Evolutionary conservation across 495 filamentous ascomycete genomes (phyloP), one percentile per base, ranked within the genome.

Genomic region (Bacidia rubella): DNA sequence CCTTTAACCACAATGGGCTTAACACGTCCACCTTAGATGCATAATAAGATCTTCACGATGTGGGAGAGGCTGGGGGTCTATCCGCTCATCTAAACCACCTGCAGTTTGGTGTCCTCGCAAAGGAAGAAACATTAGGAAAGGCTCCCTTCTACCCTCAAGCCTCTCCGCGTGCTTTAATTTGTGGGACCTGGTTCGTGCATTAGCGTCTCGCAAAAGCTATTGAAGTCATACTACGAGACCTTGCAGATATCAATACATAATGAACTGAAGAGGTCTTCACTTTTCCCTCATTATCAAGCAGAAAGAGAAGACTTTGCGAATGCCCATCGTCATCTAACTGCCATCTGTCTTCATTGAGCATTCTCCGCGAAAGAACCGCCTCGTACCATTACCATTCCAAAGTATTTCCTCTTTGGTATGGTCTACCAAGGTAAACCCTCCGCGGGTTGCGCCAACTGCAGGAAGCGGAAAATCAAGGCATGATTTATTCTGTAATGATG

Each of bases 361-460:
- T n/a, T n/a, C n/a, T n/a, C n/a, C n/a, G n/a, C n/a, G n/a, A n/a
- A n/a, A n/a, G n/a, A n/a, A n/a, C n/a, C n/a, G n/a, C n/a, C n/a
- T n/a, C 45, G 26, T 4, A n/a, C 5, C 10, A 23, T 1, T 12
- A 22, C 26, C 3, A 47, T 25, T 47, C 45, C 20, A 47, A 47
- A 17, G 25, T 35, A 7, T 2, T 20, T n/a, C 11, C 15, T n/a
- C 25, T 23, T 35, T 24, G 54, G 7, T 11, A 86, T 85, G 81
- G 81, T 85, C n/a, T 83, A 85, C 63, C 75, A 75, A 60, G 81
- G 83, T 26, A 85, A 82, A 57, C 81, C 80, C 57, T 83, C 80
- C 56, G 79, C 79, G 58, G 79, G 80, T 40, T 85, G 82, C 62
- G 75, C 75, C 50, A 80, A 73, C 53, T 86, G 82, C 63, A 74